A percentile compares a stretch with the other conserved stretches of the same genome.
phyloP scores from a whole-genome alignment of 371 early-diverging fungal species.

The Neoconidiobolus thromboides region DNA sequence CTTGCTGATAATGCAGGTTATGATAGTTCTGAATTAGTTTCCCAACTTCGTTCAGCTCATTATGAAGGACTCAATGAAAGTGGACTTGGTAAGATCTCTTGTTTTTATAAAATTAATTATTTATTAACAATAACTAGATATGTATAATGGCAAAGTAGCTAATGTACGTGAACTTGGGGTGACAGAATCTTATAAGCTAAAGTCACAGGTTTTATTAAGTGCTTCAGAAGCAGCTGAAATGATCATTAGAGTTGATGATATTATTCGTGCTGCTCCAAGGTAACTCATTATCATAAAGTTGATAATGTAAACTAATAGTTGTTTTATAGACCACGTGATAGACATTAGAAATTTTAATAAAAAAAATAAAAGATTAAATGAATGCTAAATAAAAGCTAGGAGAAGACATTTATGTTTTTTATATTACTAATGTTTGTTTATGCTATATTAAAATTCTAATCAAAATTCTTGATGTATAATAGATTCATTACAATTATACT shows the following conservation, averaged over 20 bases:
- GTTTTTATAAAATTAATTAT: not conserved
- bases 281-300: not conserved
- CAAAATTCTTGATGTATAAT: no score
- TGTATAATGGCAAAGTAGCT: slow-evolving; percentile 61
- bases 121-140: slow-evolving; percentile 24
- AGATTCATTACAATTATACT: no score
- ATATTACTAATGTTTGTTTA: no score
- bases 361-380: no score
- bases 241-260: slow-evolving; percentile 98
- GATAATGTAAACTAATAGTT: no score
- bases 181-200: slow-evolving; percentile 95
- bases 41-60: slow-evolving; percentile 84
- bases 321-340: no score
- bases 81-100: slow-evolving; percentile 42
- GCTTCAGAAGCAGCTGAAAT: slow-evolving; percentile 98
- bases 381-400: no score
- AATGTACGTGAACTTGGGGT: slow-evolving; percentile 83
- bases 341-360: no score
- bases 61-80: slow-evolving; percentile 54
- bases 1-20: slow-evolving; percentile 98
- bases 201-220: slow-evolving; percentile 89
- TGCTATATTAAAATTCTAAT: no score
- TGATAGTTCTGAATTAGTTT: slow-evolving; percentile 84
- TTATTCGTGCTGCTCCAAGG: slow-evolving; percentile 90
- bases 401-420: no score